These are phyloP conservation scores for Aureobasidium sp. DNA, from an alignment of 2,329 filamentous ascomycete genomes.

Conservation along the genomic window DNA sequence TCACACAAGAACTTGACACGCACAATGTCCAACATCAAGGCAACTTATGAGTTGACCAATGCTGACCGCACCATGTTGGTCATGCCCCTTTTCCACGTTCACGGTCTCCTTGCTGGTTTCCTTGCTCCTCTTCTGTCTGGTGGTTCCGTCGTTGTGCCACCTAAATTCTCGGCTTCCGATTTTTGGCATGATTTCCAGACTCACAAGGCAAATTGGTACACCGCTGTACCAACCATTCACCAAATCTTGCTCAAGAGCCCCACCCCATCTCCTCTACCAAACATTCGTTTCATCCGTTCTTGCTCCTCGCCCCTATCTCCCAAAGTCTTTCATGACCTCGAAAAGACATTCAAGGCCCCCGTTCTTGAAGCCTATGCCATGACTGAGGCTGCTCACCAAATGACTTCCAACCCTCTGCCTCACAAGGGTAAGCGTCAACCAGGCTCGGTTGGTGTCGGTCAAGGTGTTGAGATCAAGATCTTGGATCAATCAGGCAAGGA, in stretches of 20 bases:
- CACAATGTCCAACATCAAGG: constrained; percentile 75
- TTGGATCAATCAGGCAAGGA: constrained; percentile 63
- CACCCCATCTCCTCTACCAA: constrained; percentile 58
- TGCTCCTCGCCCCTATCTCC: constrained; percentile 80
- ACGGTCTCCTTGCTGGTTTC: constrained; percentile 77
- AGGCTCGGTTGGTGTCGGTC: constrained; percentile 73
- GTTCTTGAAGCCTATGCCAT: constrained; percentile 88
- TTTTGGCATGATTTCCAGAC: constrained; percentile 75
- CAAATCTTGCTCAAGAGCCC: constrained; percentile 76
- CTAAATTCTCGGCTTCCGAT: constrained; percentile 70
- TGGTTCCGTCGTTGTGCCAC: constrained; percentile 71
- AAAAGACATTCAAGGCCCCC: constrained; percentile 66
- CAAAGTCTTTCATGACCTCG: constrained; percentile 72
- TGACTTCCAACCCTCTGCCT: constrained; percentile 59
- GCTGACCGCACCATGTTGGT: constrained; percentile 75
- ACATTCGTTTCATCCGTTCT: constrained; percentile 79
- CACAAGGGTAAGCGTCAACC: constrained; percentile 68
- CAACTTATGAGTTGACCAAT: constrained; percentile 65
- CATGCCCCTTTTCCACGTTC: constrained; percentile 87
- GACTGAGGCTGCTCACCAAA: constrained; percentile 83
- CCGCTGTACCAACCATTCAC: constrained; percentile 86
- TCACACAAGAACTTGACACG: constrained; percentile 73
- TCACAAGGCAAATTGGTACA: constrained; percentile 82
- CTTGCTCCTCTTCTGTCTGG: constrained; percentile 68
- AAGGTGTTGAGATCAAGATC: constrained; percentile 76